A percentile compares a stretch with the other conserved stretches of the same genome.
These are phyloP conservation scores for Zanthoxylum bungeanum DNA, from an alignment of 345 rosid genomes.

Conservation along the genomic window DNA sequence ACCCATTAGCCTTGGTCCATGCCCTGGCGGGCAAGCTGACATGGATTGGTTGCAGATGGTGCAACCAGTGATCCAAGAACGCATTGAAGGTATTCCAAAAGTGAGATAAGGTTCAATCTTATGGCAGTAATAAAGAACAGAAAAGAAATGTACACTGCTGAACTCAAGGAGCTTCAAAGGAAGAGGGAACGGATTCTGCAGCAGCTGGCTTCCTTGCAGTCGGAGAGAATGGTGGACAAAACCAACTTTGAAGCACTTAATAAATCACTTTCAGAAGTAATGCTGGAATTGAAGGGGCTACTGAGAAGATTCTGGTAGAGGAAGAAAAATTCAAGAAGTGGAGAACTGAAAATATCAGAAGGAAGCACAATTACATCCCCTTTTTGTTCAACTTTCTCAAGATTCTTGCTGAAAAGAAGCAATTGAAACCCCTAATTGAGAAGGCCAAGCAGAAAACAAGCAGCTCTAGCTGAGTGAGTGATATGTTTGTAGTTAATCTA, in stretches of 20 bases:
- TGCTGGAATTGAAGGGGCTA: conserved; percentile 67
- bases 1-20: conserved; percentile 89
- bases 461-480: conserved; percentile 51
- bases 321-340: conserved; percentile 96
- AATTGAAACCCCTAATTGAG: conserved; percentile 94
- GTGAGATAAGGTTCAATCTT: conserved; percentile 96
- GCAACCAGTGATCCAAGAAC: conserved; percentile 95
- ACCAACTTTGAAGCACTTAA: conserved; percentile 50
- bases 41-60: conserved; percentile 85
- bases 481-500: neutral
- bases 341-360: conserved; percentile 88
- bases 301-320: conserved; percentile 85
- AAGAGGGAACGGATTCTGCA: conserved; percentile 75
- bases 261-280: conserved; percentile 64
- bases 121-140: conserved; percentile 88
- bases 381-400: conserved; percentile 93
- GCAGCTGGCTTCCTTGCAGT: conserved; percentile 53
- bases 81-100: conserved; percentile 88
- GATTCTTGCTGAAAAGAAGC: conserved; percentile 98
- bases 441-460: conserved; percentile 90
- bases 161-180: conserved; percentile 87
- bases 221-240: conserved; percentile 51
- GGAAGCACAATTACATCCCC: conserved; percentile 98
- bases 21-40: conserved; percentile 52
- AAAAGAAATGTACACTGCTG: conserved; percentile 77